These are phyloP conservation scores for Malus sylvestris DNA, from an alignment of 306 rosid species.

Conservation along the genomic window DNA sequence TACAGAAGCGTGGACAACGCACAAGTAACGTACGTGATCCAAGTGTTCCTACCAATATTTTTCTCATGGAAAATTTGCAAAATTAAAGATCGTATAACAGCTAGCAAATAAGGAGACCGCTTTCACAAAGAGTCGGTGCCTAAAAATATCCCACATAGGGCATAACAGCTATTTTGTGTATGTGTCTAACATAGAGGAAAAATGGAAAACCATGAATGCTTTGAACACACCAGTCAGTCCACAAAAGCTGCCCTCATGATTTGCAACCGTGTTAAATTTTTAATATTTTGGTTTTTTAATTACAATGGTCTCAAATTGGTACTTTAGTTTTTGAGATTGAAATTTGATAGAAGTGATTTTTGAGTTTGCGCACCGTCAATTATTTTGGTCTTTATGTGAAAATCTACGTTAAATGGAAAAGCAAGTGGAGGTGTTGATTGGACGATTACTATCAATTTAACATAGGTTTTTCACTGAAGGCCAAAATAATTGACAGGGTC, in stretches of 20 bases:
- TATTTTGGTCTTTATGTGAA: no score
- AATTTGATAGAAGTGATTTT: no score
- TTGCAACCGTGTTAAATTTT: slow-evolving; percentile 6
- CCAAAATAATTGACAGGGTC: no score
- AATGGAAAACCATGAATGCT: background rate
- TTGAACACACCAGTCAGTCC: background rate
- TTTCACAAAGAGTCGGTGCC: background rate
- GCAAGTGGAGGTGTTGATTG: no score
- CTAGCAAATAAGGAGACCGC: background rate
- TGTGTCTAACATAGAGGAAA: background rate
- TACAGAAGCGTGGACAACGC: no score
- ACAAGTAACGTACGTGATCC: background rate
- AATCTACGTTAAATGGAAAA: no score
- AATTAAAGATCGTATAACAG: background rate
- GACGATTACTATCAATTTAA: no score
- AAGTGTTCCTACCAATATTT: background rate
- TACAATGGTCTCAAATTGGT: background rate
- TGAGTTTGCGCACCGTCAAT: no score
- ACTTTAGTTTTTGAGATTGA: no score
- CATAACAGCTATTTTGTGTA: background rate
- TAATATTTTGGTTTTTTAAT: background rate
- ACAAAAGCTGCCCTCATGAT: slow-evolving; percentile 14
- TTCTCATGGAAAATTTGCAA: no score
- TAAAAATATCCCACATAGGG: background rate
- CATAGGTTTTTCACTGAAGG: no score